A percentile compares a stretch with the other conserved stretches of the same genome.
Conservation (phyloP, 148 eudicot species). For the Rheum nobile region DNA sequence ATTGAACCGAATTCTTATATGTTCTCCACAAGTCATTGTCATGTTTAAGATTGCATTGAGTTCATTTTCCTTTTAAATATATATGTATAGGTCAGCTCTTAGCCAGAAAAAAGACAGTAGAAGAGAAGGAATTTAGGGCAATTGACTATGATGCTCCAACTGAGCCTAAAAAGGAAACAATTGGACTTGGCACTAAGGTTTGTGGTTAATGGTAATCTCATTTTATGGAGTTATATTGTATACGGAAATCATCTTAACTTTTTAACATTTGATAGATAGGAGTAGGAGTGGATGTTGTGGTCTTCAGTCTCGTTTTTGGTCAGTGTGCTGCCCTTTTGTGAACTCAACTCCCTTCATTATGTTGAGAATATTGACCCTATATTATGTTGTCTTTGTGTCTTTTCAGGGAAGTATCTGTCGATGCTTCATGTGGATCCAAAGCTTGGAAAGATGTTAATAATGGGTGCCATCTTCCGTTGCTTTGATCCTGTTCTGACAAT, state of each 20-base stretch:
- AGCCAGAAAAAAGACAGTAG: conserved; percentile 70
- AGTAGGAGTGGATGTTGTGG: conserved; percentile 71
- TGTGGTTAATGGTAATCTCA: conserved; percentile 4
- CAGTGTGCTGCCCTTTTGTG: conserved; percentile 16
- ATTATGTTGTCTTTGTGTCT: conserved; percentile 4
- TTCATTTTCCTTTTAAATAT: background rate
- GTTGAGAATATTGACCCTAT: conserved; percentile 9
- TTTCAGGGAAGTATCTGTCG: conserved; percentile 43
- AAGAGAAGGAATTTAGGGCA: conserved; percentile 34
- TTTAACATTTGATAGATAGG: conserved; percentile 56
- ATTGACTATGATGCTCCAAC: conserved; percentile 80
- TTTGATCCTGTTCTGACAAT: conserved; percentile 93
- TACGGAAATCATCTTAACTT: conserved; percentile 14
- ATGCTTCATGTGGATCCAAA: conserved; percentile 16
- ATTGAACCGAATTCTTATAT: conserved; percentile 17
- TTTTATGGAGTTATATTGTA: background rate
- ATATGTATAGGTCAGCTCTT: conserved; percentile 47
- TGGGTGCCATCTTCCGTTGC: conserved; percentile 95
- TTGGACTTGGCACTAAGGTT: conserved; percentile 88
- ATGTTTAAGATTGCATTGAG: background rate
- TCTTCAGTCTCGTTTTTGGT: conserved; percentile 91
- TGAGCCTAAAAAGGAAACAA: conserved; percentile 33
- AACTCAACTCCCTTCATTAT: background rate
- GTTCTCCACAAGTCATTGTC: background rate
- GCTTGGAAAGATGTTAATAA: conserved; percentile 83